These are phyloP conservation scores for Uronychia setigera DNA, from an alignment of 73 alveolate genomes.

Conservation along the genomic window DNA sequence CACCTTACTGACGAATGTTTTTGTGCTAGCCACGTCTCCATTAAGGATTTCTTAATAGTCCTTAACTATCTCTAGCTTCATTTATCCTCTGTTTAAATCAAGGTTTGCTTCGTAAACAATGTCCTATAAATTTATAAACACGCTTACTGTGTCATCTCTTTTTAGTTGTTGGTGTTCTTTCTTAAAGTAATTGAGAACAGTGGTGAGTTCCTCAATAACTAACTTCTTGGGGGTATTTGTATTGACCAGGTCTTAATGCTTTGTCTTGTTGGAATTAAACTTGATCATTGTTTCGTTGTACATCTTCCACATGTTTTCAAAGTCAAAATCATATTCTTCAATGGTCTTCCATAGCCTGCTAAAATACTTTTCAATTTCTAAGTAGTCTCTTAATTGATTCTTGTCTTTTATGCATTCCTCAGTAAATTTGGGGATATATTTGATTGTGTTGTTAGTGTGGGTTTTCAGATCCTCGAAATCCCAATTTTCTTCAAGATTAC, in stretches of 20 bases:
- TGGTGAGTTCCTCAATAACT: background rate
- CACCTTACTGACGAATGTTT: background rate
- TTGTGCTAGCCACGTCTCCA: background rate
- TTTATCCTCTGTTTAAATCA: background rate
- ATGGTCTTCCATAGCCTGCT: background rate
- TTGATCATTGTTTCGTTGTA: background rate
- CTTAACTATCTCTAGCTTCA: background rate
- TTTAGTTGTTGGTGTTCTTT: background rate
- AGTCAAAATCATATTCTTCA: background rate
- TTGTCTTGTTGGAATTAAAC: background rate
- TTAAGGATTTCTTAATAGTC: background rate
- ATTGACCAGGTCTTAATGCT: background rate
- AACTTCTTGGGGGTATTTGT: background rate
- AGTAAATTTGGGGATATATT: background rate
- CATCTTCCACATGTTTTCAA: background rate
- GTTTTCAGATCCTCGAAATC: background rate
- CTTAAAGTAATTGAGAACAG: background rate
- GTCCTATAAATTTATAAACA: background rate
- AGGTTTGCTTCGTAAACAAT: background rate
- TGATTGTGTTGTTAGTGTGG: background rate
- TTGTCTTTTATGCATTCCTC: background rate
- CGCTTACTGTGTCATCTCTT: background rate
- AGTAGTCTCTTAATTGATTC: background rate
- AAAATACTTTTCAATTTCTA: background rate
- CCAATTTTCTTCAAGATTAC: background rate